phyloP scores from a whole-genome alignment of 1,284 basidiomycete genomes.

The Ustilago trichophora region DNA sequence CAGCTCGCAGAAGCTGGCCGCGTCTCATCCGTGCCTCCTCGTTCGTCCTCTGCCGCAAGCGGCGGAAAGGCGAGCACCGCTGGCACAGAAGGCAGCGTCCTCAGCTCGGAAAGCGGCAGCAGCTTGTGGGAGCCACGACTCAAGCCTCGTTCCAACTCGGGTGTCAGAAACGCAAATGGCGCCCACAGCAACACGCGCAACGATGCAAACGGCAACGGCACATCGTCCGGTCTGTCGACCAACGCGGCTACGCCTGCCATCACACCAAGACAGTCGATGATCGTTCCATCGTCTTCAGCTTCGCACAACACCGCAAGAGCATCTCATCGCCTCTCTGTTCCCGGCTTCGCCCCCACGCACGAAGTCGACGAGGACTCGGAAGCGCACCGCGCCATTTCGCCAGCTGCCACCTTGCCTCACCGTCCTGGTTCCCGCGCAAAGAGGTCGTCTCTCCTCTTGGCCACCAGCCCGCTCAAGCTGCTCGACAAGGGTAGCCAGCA shows the following conservation, averaged over 20 bases:
- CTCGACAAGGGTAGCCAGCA: constrained; percentile 47
- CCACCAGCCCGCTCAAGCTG: constrained; percentile 47
- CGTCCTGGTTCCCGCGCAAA: constrained; percentile 15
- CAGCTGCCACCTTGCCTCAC: constrained; percentile 8
- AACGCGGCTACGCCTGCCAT: constrained; percentile 46
- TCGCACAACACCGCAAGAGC: constrained; percentile 14
- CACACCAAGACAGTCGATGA: constrained; percentile 42
- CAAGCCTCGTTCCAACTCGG: constrained; percentile 28
- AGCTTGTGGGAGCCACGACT: constrained; percentile 51
- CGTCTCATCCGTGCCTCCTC: too few relatives aligned
- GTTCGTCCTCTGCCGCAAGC: constrained; percentile 42
- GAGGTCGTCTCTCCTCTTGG: constrained; percentile 26
- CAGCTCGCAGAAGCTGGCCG: too few relatives aligned
- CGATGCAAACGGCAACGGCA: neutral
- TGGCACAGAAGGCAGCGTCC: constrained; percentile 47
- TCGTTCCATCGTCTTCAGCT: constrained; percentile 5
- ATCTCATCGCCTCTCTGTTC: constrained; percentile 30
- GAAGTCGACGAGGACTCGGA: constrained; percentile 24
- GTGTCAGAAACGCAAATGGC: constrained; percentile 2
- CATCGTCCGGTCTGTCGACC: constrained; percentile 31
- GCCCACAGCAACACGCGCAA: constrained; percentile 3
- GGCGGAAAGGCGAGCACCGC: constrained; percentile 34
- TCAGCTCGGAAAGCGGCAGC: constrained; percentile 41
- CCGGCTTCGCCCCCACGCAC: constrained; percentile 25
- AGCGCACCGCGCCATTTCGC: constrained; percentile 12